Evolutionary conservation across 495 filamentous ascomycete genomes (phyloP).

Genomic region (Hypoxylon cercidicola): DNA sequence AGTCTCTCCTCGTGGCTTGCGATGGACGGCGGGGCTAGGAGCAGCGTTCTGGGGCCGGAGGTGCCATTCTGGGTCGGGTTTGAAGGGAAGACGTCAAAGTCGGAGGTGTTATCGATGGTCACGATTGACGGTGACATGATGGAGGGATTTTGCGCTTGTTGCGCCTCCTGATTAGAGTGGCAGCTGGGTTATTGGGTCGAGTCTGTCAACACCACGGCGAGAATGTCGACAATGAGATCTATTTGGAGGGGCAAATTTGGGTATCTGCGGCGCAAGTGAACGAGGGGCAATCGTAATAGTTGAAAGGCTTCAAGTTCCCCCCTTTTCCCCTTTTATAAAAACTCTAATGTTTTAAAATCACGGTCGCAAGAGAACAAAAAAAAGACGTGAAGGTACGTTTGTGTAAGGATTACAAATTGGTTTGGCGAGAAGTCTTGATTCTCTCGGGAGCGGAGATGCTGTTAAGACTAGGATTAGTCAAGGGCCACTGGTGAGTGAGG

Average conservation of each 20-base stretch:
- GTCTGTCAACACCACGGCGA: conserved; percentile 2
- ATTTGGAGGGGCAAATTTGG: conserved; percentile 23
- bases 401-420: conserved; percentile 38
- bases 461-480: conserved; percentile 29
- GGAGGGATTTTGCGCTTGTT: conserved; percentile 19
- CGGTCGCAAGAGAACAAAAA: neutral
- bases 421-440: conserved; percentile 5
- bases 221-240: conserved; percentile 14
- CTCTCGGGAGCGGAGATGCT: conserved; percentile 29
- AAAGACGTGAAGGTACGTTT: conserved; percentile 4
- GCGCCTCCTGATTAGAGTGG: conserved; percentile 17
- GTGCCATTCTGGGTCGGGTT: conserved; percentile 32
- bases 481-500: neutral
- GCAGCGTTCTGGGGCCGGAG: conserved; percentile 56
- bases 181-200: neutral
- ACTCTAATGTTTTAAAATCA: neutral
- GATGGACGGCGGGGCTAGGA: conserved; percentile 65
- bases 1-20: conserved; percentile 60
- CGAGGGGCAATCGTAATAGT: conserved; percentile 12
- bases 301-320: neutral
- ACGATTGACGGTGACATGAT: conserved; percentile 52
- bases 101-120: conserved; percentile 52
- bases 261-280: neutral
- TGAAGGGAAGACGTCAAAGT: conserved; percentile 48
- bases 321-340: neutral